phyloP scores from a whole-genome alignment of 176 grass and related monocot genomes.

The Paspalum vaginatum region DNA sequence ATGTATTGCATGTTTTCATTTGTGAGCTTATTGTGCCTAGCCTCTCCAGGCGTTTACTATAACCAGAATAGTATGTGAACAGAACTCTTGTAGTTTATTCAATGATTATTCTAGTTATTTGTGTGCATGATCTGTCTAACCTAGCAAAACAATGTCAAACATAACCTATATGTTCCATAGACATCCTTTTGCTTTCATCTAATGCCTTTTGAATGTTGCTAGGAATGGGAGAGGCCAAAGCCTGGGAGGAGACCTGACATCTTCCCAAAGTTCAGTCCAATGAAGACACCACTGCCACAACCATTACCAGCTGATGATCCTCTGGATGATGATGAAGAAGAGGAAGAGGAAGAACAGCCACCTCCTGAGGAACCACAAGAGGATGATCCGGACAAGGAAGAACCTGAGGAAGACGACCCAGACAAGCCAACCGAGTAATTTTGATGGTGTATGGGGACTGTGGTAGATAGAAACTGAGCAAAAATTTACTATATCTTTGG shows the following conservation, averaged over 20 bases:
- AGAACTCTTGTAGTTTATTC: neutral
- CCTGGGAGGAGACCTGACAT: constrained; percentile 83
- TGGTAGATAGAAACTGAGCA: constrained; percentile 38
- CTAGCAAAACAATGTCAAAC: neutral
- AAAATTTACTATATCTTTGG: constrained; percentile 27
- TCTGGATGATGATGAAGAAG: constrained; percentile 76
- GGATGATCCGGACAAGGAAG: constrained; percentile 75
- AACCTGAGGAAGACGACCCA: constrained; percentile 63
- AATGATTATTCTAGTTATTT: neutral
- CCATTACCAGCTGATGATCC: constrained; percentile 76
- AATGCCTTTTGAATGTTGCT: constrained; percentile 1
- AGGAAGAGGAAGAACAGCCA: constrained; percentile 67
- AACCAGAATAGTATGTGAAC: neutral
- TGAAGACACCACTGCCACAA: constrained; percentile 79
- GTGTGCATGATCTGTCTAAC: neutral
- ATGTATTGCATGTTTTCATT: neutral
- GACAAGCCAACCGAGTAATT: constrained; percentile 62
- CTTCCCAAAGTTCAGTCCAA: constrained; percentile 84
- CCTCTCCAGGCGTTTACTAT: neutral
- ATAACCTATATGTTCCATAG: neutral
- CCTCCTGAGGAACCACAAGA: constrained; percentile 68
- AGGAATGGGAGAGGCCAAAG: constrained; percentile 85
- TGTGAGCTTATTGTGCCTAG: neutral
- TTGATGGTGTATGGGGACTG: neutral
- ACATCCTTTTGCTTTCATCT: neutral